phyloP scores from a whole-genome alignment of 2,329 filamentous ascomycete genomes.

The Xylaria multiplex region DNA sequence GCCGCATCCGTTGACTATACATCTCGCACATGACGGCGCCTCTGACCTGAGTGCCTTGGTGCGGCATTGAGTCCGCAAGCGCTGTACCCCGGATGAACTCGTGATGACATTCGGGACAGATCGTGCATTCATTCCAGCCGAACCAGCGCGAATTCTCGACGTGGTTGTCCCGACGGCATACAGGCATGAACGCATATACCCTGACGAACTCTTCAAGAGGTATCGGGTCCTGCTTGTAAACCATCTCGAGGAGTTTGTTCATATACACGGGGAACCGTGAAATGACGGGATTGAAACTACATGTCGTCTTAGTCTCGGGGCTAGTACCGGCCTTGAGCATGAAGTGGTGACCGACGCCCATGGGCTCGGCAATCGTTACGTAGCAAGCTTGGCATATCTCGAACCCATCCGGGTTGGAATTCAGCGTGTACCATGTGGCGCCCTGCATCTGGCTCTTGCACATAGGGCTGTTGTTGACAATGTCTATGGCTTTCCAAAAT shows the following conservation, averaged over 20 bases:
- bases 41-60: constrained; percentile 6
- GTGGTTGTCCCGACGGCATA: constrained; percentile 19
- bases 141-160: constrained; percentile 29
- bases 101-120: constrained; percentile 30
- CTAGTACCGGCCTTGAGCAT: constrained; percentile 14
- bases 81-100: constrained; percentile 32
- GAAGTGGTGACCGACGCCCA: constrained; percentile 28
- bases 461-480: constrained; percentile 10
- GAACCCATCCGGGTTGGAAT: constrained; percentile 23
- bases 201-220: constrained; percentile 26
- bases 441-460: constrained; percentile 21
- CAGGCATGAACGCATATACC: constrained; percentile 27
- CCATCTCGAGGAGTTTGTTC: constrained; percentile 25
- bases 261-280: constrained; percentile 28
- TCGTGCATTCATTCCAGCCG: constrained; percentile 31
- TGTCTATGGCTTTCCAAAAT: constrained; percentile 28
- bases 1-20: constrained; percentile 33
- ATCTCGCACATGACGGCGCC: constrained; percentile 33
- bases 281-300: constrained; percentile 30
- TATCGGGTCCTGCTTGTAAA: constrained; percentile 23
- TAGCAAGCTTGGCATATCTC: constrained; percentile 29
- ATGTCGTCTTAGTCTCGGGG: constrained; percentile 6
- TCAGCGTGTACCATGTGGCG: constrained; percentile 27
- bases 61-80: constrained; percentile 23
- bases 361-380: constrained; percentile 21